phyloP scores from a whole-genome alignment of 371 early-diverging fungal genomes.

The Circinella minor region DNA sequence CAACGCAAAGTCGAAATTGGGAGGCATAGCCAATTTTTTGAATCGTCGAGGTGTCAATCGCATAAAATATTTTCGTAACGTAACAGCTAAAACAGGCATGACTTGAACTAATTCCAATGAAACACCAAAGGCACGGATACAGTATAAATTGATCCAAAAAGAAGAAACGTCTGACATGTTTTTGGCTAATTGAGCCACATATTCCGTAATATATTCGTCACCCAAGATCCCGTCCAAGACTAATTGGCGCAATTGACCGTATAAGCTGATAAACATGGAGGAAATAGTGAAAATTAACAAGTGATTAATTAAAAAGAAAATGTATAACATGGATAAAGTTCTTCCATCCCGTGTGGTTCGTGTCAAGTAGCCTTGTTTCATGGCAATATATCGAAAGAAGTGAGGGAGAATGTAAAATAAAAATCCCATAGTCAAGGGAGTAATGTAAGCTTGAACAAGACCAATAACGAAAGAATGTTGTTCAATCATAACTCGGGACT shows the following conservation, averaged over 20 bases:
- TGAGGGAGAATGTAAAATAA: slow-evolving; percentile 67
- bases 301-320: slow-evolving; percentile 73
- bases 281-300: slow-evolving; percentile 63
- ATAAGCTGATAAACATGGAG: slow-evolving; percentile 54
- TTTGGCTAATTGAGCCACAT: slow-evolving; percentile 35
- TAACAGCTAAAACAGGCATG: slow-evolving; percentile 59
- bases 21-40: slow-evolving; percentile 63
- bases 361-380: slow-evolving; percentile 74
- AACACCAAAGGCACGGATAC: slow-evolving; percentile 54
- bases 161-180: slow-evolving; percentile 42
- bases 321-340: slow-evolving; percentile 71
- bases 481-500: slow-evolving; percentile 45
- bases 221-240: slow-evolving; percentile 22
- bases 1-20: slow-evolving; percentile 70
- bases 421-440: slow-evolving; percentile 70
- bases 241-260: slow-evolving; percentile 45
- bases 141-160: slow-evolving; percentile 75
- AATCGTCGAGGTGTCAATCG: slow-evolving; percentile 75
- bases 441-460: slow-evolving; percentile 67
- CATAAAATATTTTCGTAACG: slow-evolving; percentile 61
- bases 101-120: slow-evolving; percentile 71
- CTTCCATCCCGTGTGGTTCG: slow-evolving; percentile 65
- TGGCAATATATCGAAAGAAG: slow-evolving; percentile 62
- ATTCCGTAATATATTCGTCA: slow-evolving; percentile 21
- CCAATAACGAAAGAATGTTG: slow-evolving; percentile 48